Evolutionary conservation across 768 basidiomycete species (phyloP).

Genomic region (Kwoniella newhampshirensis): DNA sequence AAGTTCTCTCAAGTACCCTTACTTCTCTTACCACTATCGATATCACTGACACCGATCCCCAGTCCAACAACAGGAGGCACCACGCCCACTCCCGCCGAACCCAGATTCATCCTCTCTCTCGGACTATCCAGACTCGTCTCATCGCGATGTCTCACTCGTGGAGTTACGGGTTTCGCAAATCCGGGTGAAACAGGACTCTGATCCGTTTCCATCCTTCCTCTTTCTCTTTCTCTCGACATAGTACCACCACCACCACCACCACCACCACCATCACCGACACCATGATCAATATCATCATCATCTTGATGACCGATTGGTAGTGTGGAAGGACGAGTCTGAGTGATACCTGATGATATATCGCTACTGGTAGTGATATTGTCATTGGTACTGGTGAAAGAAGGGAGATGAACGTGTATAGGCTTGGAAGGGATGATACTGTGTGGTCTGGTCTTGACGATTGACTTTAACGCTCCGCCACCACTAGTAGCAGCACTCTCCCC

Average conservation of each 20-base stretch:
- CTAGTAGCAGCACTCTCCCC: background rate
- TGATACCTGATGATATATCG: background rate
- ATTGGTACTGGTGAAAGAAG: background rate
- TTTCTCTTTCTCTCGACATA: too few relatives aligned
- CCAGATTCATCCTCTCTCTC: constrained; percentile 9
- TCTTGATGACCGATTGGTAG: background rate
- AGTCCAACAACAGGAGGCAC: too few relatives aligned
- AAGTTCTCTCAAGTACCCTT: too few relatives aligned
- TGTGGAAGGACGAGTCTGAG: background rate
- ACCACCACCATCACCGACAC: too few relatives aligned
- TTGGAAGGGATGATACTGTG: background rate
- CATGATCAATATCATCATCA: background rate
- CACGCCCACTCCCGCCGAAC: constrained; percentile 1
- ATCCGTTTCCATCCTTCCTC: too few relatives aligned
- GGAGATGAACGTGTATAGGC: background rate
- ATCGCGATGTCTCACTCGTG: constrained; percentile 17
- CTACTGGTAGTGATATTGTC: background rate
- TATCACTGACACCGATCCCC: too few relatives aligned
- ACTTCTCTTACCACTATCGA: too few relatives aligned
- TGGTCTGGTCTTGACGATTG: background rate
- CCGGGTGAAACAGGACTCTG: constrained; percentile 8
- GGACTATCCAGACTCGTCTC: constrained; percentile 18
- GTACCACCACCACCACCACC: too few relatives aligned
- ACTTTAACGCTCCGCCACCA: background rate
- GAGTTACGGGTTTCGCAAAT: constrained; percentile 23